Conservation (phyloP, 2,329 filamentous ascomycete species). For the Trichoderma asperellum region DNA sequence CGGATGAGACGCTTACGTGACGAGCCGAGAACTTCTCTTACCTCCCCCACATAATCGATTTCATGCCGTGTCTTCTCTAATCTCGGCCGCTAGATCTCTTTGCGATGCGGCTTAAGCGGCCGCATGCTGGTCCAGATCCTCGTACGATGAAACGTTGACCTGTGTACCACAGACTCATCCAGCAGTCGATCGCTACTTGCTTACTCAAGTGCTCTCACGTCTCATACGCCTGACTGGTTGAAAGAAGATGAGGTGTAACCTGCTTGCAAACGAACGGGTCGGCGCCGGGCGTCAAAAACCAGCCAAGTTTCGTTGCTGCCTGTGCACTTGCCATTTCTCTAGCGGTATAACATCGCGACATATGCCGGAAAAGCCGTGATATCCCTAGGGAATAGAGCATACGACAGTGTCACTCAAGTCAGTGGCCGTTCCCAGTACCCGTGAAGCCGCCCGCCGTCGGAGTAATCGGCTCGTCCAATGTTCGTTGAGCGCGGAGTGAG, state of each 20-base stretch:
- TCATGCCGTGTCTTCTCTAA: not conserved
- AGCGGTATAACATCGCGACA: constrained; percentile 27
- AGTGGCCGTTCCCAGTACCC: constrained; percentile 6
- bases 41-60: not conserved
- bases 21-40: not conserved
- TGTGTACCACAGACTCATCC: constrained; percentile 46
- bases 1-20: not conserved
- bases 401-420: constrained; percentile 2
- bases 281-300: constrained; percentile 18
- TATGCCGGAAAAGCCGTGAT: constrained; percentile 17
- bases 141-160: constrained; percentile 18
- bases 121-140: constrained; percentile 22
- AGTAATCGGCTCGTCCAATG: not conserved
- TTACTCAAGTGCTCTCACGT: constrained; percentile 8
- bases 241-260: constrained; percentile 6
- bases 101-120: constrained; percentile 13
- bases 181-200: constrained; percentile 34
- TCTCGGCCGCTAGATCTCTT: constrained; percentile 13
- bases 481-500: not conserved
- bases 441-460: not conserved
- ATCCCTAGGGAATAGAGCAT: not conserved
- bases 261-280: constrained; percentile 18
- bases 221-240: constrained; percentile 7
- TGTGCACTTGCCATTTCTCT: constrained; percentile 15
- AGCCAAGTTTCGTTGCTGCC: constrained; percentile 16